Base-by-base conservation (phyloP, 768 basidiomycete species). In the Leccinum boreale region DNA sequence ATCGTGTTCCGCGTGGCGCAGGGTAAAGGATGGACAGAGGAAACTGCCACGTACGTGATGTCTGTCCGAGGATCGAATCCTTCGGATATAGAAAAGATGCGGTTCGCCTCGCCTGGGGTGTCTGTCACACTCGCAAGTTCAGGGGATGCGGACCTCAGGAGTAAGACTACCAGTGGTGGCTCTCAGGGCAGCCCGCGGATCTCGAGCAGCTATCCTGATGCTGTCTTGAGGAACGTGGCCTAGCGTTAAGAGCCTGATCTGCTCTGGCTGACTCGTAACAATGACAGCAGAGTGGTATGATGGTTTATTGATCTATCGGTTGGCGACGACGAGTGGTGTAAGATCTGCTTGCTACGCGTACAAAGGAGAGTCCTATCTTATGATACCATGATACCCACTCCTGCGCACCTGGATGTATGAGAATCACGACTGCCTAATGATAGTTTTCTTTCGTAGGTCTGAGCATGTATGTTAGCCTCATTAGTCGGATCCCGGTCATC, bases 111-210 rank as follows among this genome's bases (percentile, higher is more conserved):
- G 39, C 35, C n/a, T 33, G 36, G 24, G n/a, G 11, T 19, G 21
- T 61, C 51, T n/a, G 4, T 53, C 2, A 59, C 58, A 14, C 10
- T 33, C 35, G 36, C 50, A 4, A 15, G 51, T n/a, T 53, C 58
- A 5, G 47, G n/a, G 19, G 58, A 60, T 5, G 14, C 3, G 35
- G 7, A 9, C 39, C 1, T 2, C 4, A 53, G 36, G 42, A 31
- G 19, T 6, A 15, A n/a, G n/a, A 39, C 19, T 39, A n/a, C 17
- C 2, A 39, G 42, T 7, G 21, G 11, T 17, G 57, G 39, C 2
- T 19, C 19, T 10, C 29, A 23, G 31, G 12, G 12, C 5, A 33
- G 31, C 31, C 24, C 9, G 12, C n/a, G 1, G 12, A 17, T 45
- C 6, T 59, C 19, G n/a, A 45, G 14, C 47, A 39, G 23, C 21